Evolutionary conservation across 2,329 filamentous ascomycete genomes (phyloP), one percentile per base, ranked within the genome.

Genomic region (Intubia oerlemansii): DNA sequence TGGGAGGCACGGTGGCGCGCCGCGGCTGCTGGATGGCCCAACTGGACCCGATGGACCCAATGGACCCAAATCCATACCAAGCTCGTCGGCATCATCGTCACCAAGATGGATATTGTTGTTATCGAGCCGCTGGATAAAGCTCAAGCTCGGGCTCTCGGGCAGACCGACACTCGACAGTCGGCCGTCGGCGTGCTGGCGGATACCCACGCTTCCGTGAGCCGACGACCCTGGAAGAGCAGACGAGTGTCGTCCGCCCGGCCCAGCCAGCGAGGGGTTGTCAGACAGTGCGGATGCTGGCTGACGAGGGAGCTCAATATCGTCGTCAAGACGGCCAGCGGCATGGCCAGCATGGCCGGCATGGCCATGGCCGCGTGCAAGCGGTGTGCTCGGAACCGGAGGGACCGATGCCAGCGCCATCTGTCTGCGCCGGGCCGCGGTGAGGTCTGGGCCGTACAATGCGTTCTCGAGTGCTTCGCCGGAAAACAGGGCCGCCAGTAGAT

Each of bases 221-320:
- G 62, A 66, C 1, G 55, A 40, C 5, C 34, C 37, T 7, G 28
- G 59, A 1, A 56, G 44, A 4, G 47, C 42, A 1, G 59, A 53
- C 7, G 52, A 65, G 4, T 49, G 51, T 4, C 56, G 8, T 8
- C 19, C n/a, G 8, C 19, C 19, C 19, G 19, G 56, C 62, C 62
- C 66, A 5, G 62, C 62, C 42, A 38, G 37, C 5, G 36, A 38
- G 1, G 58, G 45, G 11, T 72, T 64, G 33, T 90, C 76, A 5
- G 67, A 65, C 30, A 88, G 59, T 7, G 66, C 62, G 1, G 65
- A 59, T 1, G 57, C 63, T 1, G 65, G 74, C 24, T 78, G 66
- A 48, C 79, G 67, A 13, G 72, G 77, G 15, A 79, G 48, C 45
- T 90, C 81, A 13, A 46, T 26, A 4, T 33, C 38, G 4, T 42